Percentiles rank a stretch among this genome's conserved stretches.
These are phyloP conservation scores for Nadsonia starkeyi-henricii DNA, from an alignment of 1,139 yeast genomes.

Conservation along the genomic window DNA sequence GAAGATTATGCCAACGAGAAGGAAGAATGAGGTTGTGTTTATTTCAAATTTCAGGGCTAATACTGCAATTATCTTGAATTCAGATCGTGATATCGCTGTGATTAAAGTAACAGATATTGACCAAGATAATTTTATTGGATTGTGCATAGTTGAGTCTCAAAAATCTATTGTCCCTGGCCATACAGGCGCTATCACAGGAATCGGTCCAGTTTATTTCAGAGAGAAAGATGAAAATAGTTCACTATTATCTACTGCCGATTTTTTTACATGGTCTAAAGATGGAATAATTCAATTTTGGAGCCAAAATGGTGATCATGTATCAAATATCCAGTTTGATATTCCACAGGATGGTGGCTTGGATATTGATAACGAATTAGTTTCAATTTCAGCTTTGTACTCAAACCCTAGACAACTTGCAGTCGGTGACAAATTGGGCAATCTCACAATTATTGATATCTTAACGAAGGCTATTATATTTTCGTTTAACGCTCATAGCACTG, in stretches of 20 bases:
- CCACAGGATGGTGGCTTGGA: background rate
- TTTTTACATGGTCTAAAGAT: conserved; percentile 19
- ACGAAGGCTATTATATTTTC: background rate
- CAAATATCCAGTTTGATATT: conserved; percentile 4
- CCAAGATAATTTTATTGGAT: background rate
- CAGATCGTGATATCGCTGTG: background rate
- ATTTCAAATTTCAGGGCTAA: background rate
- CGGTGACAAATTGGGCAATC: conserved; percentile 15
- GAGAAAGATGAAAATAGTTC: background rate
- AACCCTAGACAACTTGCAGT: conserved; percentile 6
- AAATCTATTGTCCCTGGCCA: background rate
- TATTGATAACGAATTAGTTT: conserved; percentile 3
- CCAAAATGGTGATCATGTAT: conserved; percentile 10
- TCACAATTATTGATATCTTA: conserved; percentile 7
- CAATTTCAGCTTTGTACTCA: background rate
- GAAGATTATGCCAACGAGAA: background rate
- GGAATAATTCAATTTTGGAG: conserved; percentile 16
- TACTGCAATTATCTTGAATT: background rate
- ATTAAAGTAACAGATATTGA: background rate
- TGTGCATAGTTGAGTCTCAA: background rate
- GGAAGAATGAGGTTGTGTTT: background rate
- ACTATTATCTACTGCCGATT: conserved; percentile 3
- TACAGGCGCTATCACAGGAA: background rate
- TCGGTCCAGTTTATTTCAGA: background rate
- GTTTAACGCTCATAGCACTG: conserved; percentile 19